A percentile compares a stretch with the other conserved stretches of the same genome.
phyloP scores from a whole-genome alignment of 768 basidiomycete species.

The Sarcodon aspratus region DNA sequence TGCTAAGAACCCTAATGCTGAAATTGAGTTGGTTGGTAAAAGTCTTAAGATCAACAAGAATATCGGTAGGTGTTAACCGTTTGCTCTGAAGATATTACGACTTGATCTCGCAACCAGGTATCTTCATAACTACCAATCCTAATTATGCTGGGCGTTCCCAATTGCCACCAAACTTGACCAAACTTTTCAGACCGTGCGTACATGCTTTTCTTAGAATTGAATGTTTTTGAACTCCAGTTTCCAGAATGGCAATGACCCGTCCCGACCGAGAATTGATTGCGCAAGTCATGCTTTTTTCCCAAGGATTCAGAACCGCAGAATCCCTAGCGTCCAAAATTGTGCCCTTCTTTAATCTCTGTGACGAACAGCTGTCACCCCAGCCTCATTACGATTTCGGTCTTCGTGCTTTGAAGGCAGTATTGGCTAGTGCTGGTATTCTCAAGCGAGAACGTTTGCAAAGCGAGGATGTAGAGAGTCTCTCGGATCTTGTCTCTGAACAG shows the following conservation, averaged over 20 bases:
- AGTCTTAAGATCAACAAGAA: constrained; percentile 87
- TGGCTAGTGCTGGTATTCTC: constrained; percentile 94
- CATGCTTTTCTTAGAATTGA: constrained; percentile 2
- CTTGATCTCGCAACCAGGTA: constrained; percentile 34
- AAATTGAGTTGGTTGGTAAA: constrained; percentile 95
- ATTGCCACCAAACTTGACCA: constrained; percentile 78
- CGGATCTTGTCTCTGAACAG: constrained; percentile 76
- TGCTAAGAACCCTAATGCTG: constrained; percentile 73
- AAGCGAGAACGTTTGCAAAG: constrained; percentile 79
- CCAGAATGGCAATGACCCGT: constrained; percentile 96
- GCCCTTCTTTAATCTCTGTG: constrained; percentile 98
- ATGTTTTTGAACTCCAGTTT: constrained; percentile 2
- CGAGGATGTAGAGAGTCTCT: constrained; percentile 40
- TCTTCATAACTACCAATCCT: constrained; percentile 99
- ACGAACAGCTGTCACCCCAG: constrained; percentile 93
- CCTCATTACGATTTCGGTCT: constrained; percentile 99
- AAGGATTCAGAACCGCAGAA: constrained; percentile 97
- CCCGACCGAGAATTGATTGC: constrained; percentile 98
- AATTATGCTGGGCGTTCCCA: constrained; percentile 97
- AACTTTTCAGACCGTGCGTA: constrained; percentile 85
- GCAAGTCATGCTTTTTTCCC: constrained; percentile 98
- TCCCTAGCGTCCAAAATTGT: constrained; percentile 97
- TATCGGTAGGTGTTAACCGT: constrained; percentile 46
- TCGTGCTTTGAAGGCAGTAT: constrained; percentile 91
- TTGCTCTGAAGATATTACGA: neutral